Evolutionary conservation across 148 eudicot species (phyloP).

Genomic region (Rhododendron kiyosumense): DNA sequence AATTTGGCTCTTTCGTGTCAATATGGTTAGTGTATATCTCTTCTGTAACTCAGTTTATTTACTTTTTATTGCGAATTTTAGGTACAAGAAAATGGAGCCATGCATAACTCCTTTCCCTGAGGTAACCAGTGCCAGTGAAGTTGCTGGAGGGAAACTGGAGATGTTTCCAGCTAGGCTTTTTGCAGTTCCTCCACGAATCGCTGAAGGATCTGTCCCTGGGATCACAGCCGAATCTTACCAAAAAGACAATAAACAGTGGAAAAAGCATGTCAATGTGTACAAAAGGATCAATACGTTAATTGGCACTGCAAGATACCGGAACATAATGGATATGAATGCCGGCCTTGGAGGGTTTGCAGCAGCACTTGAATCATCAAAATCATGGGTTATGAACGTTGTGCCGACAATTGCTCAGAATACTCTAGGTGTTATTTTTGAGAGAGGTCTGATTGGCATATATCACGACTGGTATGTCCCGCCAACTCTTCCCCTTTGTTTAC

Average conservation of each 20-base stretch:
- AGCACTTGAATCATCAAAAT: too few species aligned
- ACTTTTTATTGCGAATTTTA: not conserved
- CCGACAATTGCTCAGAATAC: conserved; percentile 37
- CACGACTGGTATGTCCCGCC: conserved; percentile 29
- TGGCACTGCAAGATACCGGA: conserved; percentile 26
- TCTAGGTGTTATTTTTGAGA: conserved; percentile 29
- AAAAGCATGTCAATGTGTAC: conserved; percentile 34
- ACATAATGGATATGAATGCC: too few species aligned
- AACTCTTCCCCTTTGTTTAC: not conserved
- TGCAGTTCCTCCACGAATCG: conserved; percentile 32
- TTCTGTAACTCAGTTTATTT: not conserved
- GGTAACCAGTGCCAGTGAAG: not conserved
- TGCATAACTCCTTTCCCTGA: conserved; percentile 22
- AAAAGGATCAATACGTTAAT: conserved; percentile 24
- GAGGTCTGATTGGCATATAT: conserved; percentile 44
- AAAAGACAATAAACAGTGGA: conserved; percentile 31
- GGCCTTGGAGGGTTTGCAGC: too few species aligned
- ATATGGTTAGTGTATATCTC: not conserved
- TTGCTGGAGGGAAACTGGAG: conserved; percentile 22
- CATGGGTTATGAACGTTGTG: conserved; percentile 44
- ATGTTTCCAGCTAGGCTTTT: conserved; percentile 31
- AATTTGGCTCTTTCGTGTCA: not conserved
- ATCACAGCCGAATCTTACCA: conserved; percentile 28
- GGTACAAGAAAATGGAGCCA: conserved; percentile 34
- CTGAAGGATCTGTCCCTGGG: conserved; percentile 27